Conservation (phyloP, 2,329 filamentous ascomycete genomes). For the Colletotrichum sansevieriae region DNA sequence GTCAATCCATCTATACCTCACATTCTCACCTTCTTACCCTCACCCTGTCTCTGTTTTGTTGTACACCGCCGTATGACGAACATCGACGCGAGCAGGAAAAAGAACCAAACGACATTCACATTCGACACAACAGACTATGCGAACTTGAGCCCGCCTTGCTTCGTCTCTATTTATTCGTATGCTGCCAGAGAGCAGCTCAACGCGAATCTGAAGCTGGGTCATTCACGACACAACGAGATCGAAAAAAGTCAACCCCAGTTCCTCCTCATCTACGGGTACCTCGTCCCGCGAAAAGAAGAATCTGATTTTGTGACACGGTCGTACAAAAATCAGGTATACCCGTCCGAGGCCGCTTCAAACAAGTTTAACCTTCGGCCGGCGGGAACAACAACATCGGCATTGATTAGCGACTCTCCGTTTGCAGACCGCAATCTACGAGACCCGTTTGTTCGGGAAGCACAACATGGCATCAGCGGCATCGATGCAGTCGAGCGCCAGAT, state of each 20-base stretch:
- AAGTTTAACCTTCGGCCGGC: constrained; percentile 37
- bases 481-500: constrained; percentile 47
- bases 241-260: constrained; percentile 20
- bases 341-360: constrained; percentile 40
- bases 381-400: constrained; percentile 39
- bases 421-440: constrained; percentile 39
- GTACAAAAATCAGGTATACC: constrained; percentile 33
- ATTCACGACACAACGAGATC: constrained; percentile 16
- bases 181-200: neutral
- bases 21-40: too few relatives aligned
- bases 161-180: neutral
- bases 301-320: constrained; percentile 29
- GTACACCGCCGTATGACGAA: constrained; percentile 34
- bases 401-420: constrained; percentile 43
- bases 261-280: neutral
- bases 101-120: constrained; percentile 1
- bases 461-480: constrained; percentile 43
- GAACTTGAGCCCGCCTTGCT: constrained; percentile 7
- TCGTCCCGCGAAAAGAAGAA: constrained; percentile 30
- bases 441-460: constrained; percentile 43
- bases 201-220: constrained; percentile 9
- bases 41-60: constrained; percentile 11
- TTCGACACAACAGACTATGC: constrained; percentile 15
- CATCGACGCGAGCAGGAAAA: neutral
- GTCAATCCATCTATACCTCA: constrained; percentile 32